Percentiles rank a stretch among this genome's conserved stretches.
phyloP scores from a whole-genome alignment of 257 asterid genomes.

The Datura wrightii region DNA sequence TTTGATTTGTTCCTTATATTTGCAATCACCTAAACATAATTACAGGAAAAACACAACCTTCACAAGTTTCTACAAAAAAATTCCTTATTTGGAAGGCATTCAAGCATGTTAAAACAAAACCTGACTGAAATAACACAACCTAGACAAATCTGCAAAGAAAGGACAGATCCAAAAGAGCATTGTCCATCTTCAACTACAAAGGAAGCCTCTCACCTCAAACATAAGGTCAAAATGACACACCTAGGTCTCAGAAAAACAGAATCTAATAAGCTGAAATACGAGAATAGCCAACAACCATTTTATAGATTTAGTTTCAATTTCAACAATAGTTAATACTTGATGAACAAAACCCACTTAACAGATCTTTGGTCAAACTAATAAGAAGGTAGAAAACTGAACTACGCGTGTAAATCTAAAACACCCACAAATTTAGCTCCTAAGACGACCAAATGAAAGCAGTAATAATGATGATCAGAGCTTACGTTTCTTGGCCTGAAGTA shows the following conservation, averaged over 20 bases:
- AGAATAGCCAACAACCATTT: neutral
- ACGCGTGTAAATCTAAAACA: neutral
- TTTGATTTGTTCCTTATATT: neutral
- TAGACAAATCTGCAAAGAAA: neutral
- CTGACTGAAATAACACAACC: neutral
- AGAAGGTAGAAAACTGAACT: neutral
- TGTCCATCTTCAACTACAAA: conserved; percentile 18
- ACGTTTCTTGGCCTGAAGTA: conserved; percentile 76
- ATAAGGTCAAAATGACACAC: neutral
- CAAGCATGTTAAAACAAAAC: neutral
- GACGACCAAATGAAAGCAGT: neutral
- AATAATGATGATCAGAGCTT: conserved; percentile 32
- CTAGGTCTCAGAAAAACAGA: neutral
- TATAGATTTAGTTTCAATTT: neutral
- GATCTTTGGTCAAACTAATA: neutral
- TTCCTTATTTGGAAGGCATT: neutral
- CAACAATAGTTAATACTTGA: neutral
- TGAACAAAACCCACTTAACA: neutral
- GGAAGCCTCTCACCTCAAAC: neutral
- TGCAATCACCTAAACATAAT: neutral
- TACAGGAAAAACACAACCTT: neutral
- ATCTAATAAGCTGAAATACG: neutral
- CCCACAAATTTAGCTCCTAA: conserved; percentile 5
- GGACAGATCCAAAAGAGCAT: neutral
- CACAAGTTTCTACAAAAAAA: neutral